These are phyloP conservation scores for Artemisia annua DNA, from an alignment of 129 eudicot species.

Conservation along the genomic window DNA sequence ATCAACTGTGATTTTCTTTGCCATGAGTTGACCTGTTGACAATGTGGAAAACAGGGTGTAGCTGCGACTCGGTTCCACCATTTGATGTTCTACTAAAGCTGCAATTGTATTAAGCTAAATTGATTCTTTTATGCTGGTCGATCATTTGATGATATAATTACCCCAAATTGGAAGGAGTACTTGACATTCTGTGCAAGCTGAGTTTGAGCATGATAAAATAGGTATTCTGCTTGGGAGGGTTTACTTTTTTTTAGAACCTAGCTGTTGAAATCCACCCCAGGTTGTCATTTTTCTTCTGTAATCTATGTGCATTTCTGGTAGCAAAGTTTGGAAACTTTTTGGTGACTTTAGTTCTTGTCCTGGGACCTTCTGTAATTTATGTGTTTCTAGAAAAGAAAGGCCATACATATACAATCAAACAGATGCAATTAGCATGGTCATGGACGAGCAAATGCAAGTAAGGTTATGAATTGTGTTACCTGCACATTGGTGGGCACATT, in stretches of 20 bases:
- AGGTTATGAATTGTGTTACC: too few species aligned
- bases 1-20: conserved; percentile 16
- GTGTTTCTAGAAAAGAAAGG: background rate
- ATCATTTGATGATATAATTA: background rate
- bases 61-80: conserved; percentile 20
- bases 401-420: background rate
- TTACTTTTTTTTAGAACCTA: background rate
- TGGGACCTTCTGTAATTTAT: background rate
- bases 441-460: background rate
- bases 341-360: too few species aligned
- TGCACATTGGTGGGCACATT: too few species aligned
- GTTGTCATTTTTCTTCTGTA: background rate
- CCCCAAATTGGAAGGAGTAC: background rate
- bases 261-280: background rate
- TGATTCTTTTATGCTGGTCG: background rate
- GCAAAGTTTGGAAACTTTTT: too few species aligned
- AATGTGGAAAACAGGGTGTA: conserved; percentile 29
- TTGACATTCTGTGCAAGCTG: background rate
- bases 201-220: conserved; percentile 6
- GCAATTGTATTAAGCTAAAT: background rate
- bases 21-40: conserved; percentile 28
- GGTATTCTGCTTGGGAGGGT: conserved; percentile 4
- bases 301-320: background rate
- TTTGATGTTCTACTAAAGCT: background rate
- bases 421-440: background rate